phyloP scores from a whole-genome alignment of 2,329 filamentous ascomycete species.

The Curvularia verruculosa region DNA sequence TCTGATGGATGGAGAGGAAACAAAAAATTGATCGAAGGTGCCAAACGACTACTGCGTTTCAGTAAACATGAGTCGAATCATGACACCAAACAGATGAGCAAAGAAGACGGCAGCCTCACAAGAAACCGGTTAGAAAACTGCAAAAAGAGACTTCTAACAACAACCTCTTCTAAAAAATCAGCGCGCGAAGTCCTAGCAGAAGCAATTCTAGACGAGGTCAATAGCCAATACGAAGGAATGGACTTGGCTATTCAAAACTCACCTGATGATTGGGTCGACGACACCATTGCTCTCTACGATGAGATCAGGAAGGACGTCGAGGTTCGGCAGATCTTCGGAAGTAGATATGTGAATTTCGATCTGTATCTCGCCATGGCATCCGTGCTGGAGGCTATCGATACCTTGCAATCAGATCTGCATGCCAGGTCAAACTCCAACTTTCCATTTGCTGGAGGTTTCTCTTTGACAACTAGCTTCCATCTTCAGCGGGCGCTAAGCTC shows the following conservation, averaged over 20 bases:
- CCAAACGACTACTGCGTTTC: not conserved
- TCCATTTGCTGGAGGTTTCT: slow-evolving; percentile 1
- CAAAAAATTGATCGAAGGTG: too few species aligned
- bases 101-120: not conserved
- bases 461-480: not conserved
- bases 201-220: not conserved
- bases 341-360: not conserved
- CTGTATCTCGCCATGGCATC: not conserved
- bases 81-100: not conserved
- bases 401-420: not conserved
- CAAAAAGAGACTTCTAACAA: not conserved
- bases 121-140: not conserved
- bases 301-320: not conserved
- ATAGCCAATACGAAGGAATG: not conserved
- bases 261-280: not conserved
- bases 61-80: not conserved
- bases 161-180: not conserved
- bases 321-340: not conserved
- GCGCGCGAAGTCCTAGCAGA: not conserved
- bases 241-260: not conserved
- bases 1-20: not conserved
- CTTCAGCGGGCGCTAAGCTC: not conserved
- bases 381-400: slow-evolving; percentile 5
- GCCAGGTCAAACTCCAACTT: not conserved
- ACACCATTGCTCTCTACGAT: not conserved